Conservation (phyloP, 176 grass and related monocot species). For the Guadua angustifolia region DNA sequence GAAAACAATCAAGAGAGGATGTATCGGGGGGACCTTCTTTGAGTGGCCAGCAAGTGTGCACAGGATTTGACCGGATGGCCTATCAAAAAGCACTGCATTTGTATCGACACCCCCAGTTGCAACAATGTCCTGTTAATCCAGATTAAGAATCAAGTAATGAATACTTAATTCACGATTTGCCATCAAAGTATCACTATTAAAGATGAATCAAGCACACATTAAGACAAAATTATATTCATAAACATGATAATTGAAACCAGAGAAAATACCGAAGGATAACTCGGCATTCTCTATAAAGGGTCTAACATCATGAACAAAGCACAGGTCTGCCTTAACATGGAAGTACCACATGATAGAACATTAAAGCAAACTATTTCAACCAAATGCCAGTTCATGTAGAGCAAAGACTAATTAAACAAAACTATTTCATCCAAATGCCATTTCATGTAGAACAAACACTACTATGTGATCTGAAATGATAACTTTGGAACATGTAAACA, state of each 20-base stretch:
- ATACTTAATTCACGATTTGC: conserved; percentile 31
- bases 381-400: neutral
- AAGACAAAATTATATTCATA: conserved; percentile 26
- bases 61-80: conserved; percentile 87
- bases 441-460: neutral
- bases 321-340: neutral
- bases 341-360: neutral
- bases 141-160: conserved; percentile 34
- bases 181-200: conserved; percentile 20
- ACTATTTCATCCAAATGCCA: no score
- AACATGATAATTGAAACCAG: neutral
- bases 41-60: conserved; percentile 92
- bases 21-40: conserved; percentile 68
- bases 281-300: neutral
- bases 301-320: conserved; percentile 7
- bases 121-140: conserved; percentile 75
- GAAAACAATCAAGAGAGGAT: neutral
- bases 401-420: neutral
- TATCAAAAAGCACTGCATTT: conserved; percentile 93
- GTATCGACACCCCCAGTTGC: conserved; percentile 93
- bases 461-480: neutral
- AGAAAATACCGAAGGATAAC: neutral
- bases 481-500: conserved; percentile 20
- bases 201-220: neutral
- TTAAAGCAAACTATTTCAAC: neutral